phyloP scores from a whole-genome alignment of 1,284 basidiomycete species.

The Tremellales sp. region DNA sequence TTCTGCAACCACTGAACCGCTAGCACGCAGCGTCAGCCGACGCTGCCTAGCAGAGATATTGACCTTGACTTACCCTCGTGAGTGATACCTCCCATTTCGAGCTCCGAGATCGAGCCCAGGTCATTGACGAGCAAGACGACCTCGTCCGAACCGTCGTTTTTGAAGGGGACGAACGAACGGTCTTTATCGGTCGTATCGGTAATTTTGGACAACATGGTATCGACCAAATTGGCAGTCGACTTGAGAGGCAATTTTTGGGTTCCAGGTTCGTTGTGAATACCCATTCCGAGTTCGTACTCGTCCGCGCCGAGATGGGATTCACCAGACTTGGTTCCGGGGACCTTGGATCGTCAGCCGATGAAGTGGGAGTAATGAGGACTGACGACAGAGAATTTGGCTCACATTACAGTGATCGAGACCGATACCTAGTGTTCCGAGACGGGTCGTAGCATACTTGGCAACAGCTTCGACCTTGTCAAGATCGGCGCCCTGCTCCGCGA shows the following conservation, averaged over 20 bases:
- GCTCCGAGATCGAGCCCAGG: slow-evolving; percentile 73
- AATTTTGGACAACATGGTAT: slow-evolving; percentile 66
- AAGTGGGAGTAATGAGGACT: not conserved
- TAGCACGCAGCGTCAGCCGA: not conserved
- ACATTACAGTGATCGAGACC: slow-evolving; percentile 92
- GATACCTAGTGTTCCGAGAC: slow-evolving; percentile 73
- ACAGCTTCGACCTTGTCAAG: slow-evolving; percentile 70
- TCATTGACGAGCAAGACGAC: slow-evolving; percentile 56
- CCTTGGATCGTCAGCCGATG: slow-evolving; percentile 49
- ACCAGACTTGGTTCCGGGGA: slow-evolving; percentile 69
- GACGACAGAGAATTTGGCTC: slow-evolving; percentile 8
- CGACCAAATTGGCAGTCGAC: slow-evolving; percentile 64
- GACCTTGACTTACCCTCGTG: slow-evolving; percentile 50
- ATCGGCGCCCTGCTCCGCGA: slow-evolving; percentile 65
- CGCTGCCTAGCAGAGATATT: not conserved
- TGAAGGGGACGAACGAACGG: slow-evolving; percentile 78
- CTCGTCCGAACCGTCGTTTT: slow-evolving; percentile 57
- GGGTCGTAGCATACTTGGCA: slow-evolving; percentile 64
- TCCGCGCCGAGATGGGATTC: slow-evolving; percentile 57
- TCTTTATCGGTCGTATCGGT: slow-evolving; percentile 72
- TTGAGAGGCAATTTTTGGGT: slow-evolving; percentile 62
- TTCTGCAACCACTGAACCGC: slow-evolving; percentile 56
- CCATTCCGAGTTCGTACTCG: slow-evolving; percentile 55
- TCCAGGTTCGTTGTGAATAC: slow-evolving; percentile 89
- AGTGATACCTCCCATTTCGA: slow-evolving; percentile 72